phyloP scores from a whole-genome alignment of 345 rosid species.

The Brassica napus region Da-Ae NC_063448.1:13706001-13706500 shows the following conservation, averaged over 20 bases:
- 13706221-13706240: slow-evolving; percentile 87
- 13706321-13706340: not conserved
- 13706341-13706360: too few relatives aligned
- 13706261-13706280: slow-evolving; percentile 64
- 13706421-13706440: slow-evolving; percentile 58
- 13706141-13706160: slow-evolving; percentile 87
- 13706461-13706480: slow-evolving; percentile 93
- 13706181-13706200: slow-evolving; percentile 44
- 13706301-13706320: not conserved
- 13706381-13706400: slow-evolving; percentile 89
- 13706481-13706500: slow-evolving; percentile 96
- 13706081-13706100: too few relatives aligned
- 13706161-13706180: slow-evolving; percentile 74
- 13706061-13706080: too few relatives aligned
- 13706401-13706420: slow-evolving; percentile 87
- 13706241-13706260: slow-evolving; percentile 84
- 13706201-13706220: slow-evolving; percentile 56
- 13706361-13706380: slow-evolving; percentile 52
- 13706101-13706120: slow-evolving; percentile 46
- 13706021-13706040: too few relatives aligned
- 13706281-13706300: slow-evolving; percentile 13
- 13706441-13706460: slow-evolving; percentile 66
- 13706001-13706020: too few relatives aligned
- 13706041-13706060: too few relatives aligned
- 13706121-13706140: slow-evolving; percentile 88